Evolutionary conservation across 805 yeast genomes (phyloP), one percentile per base, ranked within the genome.

Genomic region (Suhomyces sp.): DNA sequence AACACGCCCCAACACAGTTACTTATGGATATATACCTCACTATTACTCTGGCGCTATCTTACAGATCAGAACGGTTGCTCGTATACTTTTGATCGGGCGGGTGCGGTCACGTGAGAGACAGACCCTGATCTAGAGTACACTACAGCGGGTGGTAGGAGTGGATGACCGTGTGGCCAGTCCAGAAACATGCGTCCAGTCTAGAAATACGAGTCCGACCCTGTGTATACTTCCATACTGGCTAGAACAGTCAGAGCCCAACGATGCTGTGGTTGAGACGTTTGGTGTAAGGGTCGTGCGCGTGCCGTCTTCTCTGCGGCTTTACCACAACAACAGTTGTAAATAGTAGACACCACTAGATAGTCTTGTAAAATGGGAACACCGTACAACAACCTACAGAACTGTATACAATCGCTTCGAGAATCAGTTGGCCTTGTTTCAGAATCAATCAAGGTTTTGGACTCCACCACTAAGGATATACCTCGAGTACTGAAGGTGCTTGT

Each of bases 401-500:
- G 75, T 45, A 63, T 71, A 3, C 53, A 60, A 1, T 67, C 75
- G 1, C 60, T 76, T 2, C 57, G 63, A 20, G 67, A 68, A 9
- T 71, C 78, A 1, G 71, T 66, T 0, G 60, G 60, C 3, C 61
- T 75, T 3, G 62, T 78, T 1, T 61, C 61, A 15, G 63, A 65
- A 43, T 66, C 79, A 5, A 56, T 73, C 49, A 51, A 58, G 13
- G 57, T 67, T 5, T 60, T 79, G 5, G 75, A 66, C 49, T 57
- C 66, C 3, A 62, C 73, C 3, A 69, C 76, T 3, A 63, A 65
- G 9, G 82, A 80, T 53, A 69, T 74, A 15, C 60, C 71, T 1
- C 57, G 80, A 6, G 61, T 78, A 35, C 67, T 65, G 37, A 63
- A 61, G 20, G 73, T 80, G 6, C 65, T 81, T n/a, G 58, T 66